Evolutionary conservation across 208 protist species (phyloP).

Genomic region (Novymonas esmeraldas): DNA sequence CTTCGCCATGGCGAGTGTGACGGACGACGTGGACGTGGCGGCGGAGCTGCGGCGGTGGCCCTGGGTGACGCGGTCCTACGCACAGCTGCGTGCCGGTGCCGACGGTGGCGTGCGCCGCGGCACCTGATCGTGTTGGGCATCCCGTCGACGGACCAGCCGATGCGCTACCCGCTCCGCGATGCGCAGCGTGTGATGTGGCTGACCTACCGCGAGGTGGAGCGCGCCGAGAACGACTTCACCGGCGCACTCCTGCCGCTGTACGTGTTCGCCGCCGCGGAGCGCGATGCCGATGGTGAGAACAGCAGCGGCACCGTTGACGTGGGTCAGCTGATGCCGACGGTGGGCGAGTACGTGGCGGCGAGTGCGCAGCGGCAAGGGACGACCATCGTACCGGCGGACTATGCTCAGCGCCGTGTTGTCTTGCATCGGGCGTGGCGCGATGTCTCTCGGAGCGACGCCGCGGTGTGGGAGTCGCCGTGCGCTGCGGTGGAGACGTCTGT

Average conservation of each 20-base stretch:
- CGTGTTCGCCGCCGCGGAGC: constrained; percentile 14
- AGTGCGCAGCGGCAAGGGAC: neutral
- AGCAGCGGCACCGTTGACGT: neutral
- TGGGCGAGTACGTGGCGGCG: neutral
- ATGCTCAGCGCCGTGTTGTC: neutral
- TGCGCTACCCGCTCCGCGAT: constrained; percentile 18
- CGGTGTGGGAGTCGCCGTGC: neutral
- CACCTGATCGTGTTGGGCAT: constrained; percentile 41
- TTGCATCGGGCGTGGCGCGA: neutral
- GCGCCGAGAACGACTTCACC: constrained; percentile 27
- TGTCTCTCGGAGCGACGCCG: neutral
- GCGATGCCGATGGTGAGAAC: neutral
- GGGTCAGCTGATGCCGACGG: neutral
- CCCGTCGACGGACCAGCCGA: constrained; percentile 36
- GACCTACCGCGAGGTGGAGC: constrained; percentile 37
- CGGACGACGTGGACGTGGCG: no score
- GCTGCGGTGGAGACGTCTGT: neutral
- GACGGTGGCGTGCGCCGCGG: no score
- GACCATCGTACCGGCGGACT: neutral
- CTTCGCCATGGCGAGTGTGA: constrained; percentile 6
- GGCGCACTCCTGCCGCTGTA: constrained; percentile 37
- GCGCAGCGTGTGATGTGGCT: constrained; percentile 49
- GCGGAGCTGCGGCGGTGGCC: no score
- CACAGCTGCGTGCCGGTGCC: no score
- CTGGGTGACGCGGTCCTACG: no score